Evolutionary conservation across 2,329 filamentous ascomycete genomes (phyloP).

Genomic region (Penicillium sp.): DNA sequence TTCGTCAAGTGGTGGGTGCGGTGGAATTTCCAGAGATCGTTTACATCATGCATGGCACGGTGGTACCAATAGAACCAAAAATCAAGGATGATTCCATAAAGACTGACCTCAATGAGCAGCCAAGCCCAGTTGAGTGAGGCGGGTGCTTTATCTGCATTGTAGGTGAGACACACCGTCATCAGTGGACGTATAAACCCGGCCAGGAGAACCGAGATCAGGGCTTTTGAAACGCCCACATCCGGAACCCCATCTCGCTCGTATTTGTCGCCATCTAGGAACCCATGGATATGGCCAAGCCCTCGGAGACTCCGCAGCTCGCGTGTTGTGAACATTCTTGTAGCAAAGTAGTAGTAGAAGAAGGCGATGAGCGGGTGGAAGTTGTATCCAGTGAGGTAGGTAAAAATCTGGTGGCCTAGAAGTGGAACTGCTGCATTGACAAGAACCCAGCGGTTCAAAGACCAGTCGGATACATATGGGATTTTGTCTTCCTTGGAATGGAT

Average conservation of each 20-base stretch:
- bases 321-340: neutral
- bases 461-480: constrained; percentile 1
- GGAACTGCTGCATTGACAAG: neutral
- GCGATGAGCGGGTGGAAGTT: neutral
- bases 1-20: neutral
- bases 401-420: neutral
- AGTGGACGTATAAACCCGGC: neutral
- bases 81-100: constrained; percentile 2
- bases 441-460: constrained; percentile 1
- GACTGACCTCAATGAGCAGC: neutral
- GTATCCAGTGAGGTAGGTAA: neutral
- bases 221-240: neutral
- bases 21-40: constrained; percentile 2
- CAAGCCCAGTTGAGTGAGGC: neutral
- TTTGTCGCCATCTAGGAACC: neutral
- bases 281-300: neutral
- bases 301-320: neutral
- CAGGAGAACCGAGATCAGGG: neutral
- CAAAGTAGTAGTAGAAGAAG: constrained; percentile 1
- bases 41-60: constrained; percentile 1
- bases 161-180: constrained; percentile 1
- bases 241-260: constrained; percentile 3
- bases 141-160: neutral
- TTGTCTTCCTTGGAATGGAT: constrained; percentile 1
- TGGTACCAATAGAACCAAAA: constrained; percentile 8